Evolutionary conservation across 306 rosid genomes (phyloP), one percentile per base, ranked within the genome.

Genomic region (Pyrus communis): DNA sequence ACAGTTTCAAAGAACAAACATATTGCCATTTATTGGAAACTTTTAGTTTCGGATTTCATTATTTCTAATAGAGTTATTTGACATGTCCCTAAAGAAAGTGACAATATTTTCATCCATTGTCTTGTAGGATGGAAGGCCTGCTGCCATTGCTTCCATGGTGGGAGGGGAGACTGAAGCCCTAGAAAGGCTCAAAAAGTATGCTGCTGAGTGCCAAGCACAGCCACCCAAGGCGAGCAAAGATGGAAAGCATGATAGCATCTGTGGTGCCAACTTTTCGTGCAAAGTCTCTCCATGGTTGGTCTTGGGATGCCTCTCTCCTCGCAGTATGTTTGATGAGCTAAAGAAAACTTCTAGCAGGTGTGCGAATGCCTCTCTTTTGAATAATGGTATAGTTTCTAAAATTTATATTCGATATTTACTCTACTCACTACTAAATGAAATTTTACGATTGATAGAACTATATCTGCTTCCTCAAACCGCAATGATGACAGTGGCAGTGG

Each of bases 111-210:
- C 67, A 63, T 81, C 66, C 58, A 6, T 76, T 77, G 22, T 86
- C 7, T 0, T 76, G 76, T 78, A 92, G 99, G 96, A 88, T 64
- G 97, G 93, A 70, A 92, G 82, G 85, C 69, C 78, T 25, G 88
- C 82, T 35, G 88, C 89, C 46, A 86, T 78, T 85, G 69, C 85
- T 85, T 79, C 93, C 22, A 78, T 89, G 89, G 85, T 87, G 30
- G 99, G 99, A 83, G 99, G 99, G 73, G 99, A 96, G 82, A 89
- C 90, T 59, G 99, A 91, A 87, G 99, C 98, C 51, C 75, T 91
- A 5, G 88, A 87, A 84, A 91, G 88, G 90, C 93, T 96, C 68
- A 77, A 84, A 78, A 91, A 72, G 64, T 96, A 89, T 88, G 96
- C 93, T 11, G 93, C 93, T 63, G 99, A 91, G 81, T 87, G 90